These are phyloP conservation scores for Eucalyptus marginata DNA, from an alignment of 345 rosid genomes.

Conservation along the genomic window DNA sequence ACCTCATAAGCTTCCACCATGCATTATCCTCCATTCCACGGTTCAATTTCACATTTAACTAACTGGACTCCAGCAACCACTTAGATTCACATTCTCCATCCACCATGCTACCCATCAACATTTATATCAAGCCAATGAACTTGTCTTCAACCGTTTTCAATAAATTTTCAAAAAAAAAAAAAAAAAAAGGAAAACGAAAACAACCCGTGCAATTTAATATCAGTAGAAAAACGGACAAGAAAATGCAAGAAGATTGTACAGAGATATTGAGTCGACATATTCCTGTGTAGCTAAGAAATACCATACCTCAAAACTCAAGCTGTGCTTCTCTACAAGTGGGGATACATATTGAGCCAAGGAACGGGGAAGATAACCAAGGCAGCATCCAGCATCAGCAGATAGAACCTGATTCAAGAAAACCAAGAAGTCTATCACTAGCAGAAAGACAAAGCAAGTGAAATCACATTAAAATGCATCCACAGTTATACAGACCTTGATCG, in stretches of 20 bases:
- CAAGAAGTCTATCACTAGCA: not conserved
- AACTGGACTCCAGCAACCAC: not conserved
- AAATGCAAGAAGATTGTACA: not conserved
- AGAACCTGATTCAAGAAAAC: conserved; percentile 44
- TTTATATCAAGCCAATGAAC: not conserved
- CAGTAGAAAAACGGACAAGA: not conserved
- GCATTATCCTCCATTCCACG: not conserved
- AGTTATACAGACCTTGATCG: conserved; percentile 49
- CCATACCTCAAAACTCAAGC: conserved; percentile 56
- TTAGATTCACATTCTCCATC: not conserved
- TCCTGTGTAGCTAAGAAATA: not conserved
- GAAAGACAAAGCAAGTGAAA: not conserved
- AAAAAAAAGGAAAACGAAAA: not conserved
- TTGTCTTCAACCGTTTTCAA: not conserved
- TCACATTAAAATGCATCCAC: not conserved
- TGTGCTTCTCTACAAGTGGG: conserved; percentile 50
- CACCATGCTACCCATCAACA: not conserved
- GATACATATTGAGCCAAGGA: conserved; percentile 61
- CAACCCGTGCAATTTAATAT: not conserved
- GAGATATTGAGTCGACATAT: not conserved
- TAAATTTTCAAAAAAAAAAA: not conserved
- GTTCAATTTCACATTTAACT: not conserved
- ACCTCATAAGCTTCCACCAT: not conserved
- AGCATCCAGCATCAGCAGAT: conserved; percentile 25
- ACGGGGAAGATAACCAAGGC: conserved; percentile 78